Evolutionary conservation across 164 flowering plant genomes (phyloP).

Genomic region (Litsea cubeba): DNA sequence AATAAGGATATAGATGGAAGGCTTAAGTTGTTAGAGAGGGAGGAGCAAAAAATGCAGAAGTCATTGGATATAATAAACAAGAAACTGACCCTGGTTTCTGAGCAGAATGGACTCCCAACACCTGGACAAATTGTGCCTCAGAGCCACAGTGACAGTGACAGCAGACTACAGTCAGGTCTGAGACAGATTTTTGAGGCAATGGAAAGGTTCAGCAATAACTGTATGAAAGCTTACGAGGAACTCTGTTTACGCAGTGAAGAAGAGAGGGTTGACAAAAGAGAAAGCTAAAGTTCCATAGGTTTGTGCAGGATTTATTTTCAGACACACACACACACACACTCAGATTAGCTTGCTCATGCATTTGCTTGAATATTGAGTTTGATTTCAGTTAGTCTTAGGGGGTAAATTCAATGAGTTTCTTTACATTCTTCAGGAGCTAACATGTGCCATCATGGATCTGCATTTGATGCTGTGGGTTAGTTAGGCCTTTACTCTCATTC

Average conservation of each 20-base stretch:
- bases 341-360: not conserved
- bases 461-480: not conserved
- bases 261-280: conserved; percentile 33
- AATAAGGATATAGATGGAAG: conserved; percentile 41
- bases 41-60: conserved; percentile 77
- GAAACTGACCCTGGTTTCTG: conserved; percentile 46
- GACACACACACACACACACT: not conserved
- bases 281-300: conserved; percentile 21
- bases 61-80: conserved; percentile 71
- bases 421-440: not conserved
- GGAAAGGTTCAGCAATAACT: conserved; percentile 61
- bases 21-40: conserved; percentile 60
- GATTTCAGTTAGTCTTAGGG: not conserved
- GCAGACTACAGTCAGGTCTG: conserved; percentile 54
- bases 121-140: conserved; percentile 37
- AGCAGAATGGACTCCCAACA: conserved; percentile 28
- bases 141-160: conserved; percentile 36
- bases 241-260: conserved; percentile 62
- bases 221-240: conserved; percentile 63
- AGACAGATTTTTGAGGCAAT: conserved; percentile 69
- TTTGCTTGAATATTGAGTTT: not conserved
- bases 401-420: not conserved
- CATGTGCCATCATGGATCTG: not conserved
- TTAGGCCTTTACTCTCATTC: not conserved
- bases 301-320: not conserved